Conservation (phyloP, 352 stramenopile species). For the Globisporangium iwayamae region DNA sequence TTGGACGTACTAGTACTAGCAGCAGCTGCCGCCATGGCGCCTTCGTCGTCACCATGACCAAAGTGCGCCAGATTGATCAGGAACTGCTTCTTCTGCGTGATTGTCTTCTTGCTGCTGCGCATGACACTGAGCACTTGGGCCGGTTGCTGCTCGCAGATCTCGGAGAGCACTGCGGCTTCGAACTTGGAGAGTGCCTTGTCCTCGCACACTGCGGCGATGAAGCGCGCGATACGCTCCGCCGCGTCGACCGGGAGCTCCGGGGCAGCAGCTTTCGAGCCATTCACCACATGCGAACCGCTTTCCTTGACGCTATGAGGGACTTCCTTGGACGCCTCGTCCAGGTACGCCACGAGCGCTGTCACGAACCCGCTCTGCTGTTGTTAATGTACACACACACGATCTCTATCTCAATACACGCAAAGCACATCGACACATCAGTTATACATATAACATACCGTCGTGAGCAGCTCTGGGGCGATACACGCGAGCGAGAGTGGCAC, state of each 20-base stretch:
- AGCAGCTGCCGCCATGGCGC: conserved; percentile 1
- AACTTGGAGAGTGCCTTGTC: conserved; percentile 43
- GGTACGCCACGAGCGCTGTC: conserved; percentile 18
- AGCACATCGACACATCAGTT: neutral
- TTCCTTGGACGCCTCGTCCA: neutral
- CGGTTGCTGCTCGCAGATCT: conserved; percentile 42
- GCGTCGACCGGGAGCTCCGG: neutral
- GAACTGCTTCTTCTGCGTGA: conserved; percentile 51
- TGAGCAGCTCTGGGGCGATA: conserved; percentile 39
- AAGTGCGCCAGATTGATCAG: conserved; percentile 27
- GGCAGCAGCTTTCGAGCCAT: neutral
- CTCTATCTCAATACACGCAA: too few species aligned
- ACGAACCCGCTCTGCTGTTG: conserved; percentile 19
- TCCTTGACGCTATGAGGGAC: neutral
- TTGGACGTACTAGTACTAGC: neutral
- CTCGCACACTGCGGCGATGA: conserved; percentile 35
- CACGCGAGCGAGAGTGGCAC: conserved; percentile 66
- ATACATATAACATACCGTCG: conserved; percentile 2
- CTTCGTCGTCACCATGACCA: neutral
- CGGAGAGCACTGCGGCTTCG: conserved; percentile 35
- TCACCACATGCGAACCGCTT: neutral
- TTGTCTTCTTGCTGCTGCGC: conserved; percentile 18
- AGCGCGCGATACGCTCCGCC: conserved; percentile 22
- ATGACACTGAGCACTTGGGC: conserved; percentile 33
- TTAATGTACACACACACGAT: neutral